Evolutionary conservation across 1,284 basidiomycete genomes (phyloP), one percentile per base, ranked within the genome.

Genomic region (Ganoderma leucocontextum): DNA sequence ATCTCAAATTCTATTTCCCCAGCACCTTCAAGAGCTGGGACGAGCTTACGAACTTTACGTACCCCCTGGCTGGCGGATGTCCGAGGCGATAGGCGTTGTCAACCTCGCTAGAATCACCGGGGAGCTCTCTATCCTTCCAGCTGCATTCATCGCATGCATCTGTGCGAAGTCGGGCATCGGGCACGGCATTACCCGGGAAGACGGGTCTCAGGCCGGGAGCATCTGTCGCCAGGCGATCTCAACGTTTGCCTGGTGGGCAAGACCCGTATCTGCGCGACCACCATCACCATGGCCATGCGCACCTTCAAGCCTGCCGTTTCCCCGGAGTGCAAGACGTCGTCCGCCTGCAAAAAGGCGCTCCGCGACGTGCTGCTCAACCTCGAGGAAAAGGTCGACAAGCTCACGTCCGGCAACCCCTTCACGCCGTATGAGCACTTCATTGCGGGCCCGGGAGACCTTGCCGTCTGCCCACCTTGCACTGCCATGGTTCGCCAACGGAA

Each of bases 101-200:
- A 60, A 41, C 38, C 58, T 60, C 19, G 58, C 58, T 19, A n/a
- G 58, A n/a, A 9, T 19, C 38, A 63, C 47, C 4, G 64, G 57
- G 2, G 49, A 65, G 10, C 38, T 36, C 2, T 59, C 63, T 22
- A 52, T 69, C 25, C 58, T 69, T 4, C 68, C 68, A 0, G 25
- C 47, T 17, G 68, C 64, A 0, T 53, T 69, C 38, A n/a, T 59
- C 42, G 35, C 19, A 2, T 69, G 67, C 44, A 55, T 22, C 15
- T 33, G 19, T 22, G 39, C 64, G 7, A 33, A 39, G 29, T 49
- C 38, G 12, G 29, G 33, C 4, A 19, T 68, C 2, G 41, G 61
- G 2, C 49, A 64, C 29, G 67, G 67, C 38, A 62, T 62, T 53
- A 12, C 17, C 22, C 55, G 63, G 22, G 63, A 58, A 10, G 67